Base-by-base conservation (phyloP, 345 rosid species). In the Eucalyptus victrix region DNA sequence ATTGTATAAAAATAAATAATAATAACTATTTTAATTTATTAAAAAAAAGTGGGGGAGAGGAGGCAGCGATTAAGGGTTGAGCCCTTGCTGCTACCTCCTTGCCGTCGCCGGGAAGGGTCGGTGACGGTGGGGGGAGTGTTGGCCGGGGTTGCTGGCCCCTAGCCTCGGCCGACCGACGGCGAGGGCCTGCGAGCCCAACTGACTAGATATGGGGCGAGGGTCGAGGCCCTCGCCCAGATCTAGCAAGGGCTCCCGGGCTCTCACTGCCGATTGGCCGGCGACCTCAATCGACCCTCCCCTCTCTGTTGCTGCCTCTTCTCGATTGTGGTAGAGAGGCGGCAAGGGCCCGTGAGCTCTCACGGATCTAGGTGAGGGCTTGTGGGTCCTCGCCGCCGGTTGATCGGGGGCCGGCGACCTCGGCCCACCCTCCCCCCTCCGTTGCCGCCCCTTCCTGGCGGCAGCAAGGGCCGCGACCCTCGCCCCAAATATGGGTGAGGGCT, bases 211-310 rank as follows among this genome's bases (percentile, higher is more conserved):
- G 49, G 49, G 49, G 14, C 13, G 4, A 47, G 49, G 49, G 49
- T 45, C 12, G 2, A 1, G 47, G 11, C 47, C 11, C 12, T 45
- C 12, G 47, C 47, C 47, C 11, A 9, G 47, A 45, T 45, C 10
- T 3, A 3, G 47, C 10, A 1, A 45, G 49, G 49, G 49, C 49
- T 47, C 0, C 1, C 0, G 49, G 49, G 49, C 49, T 0, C 49
- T 11, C 49, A 1, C 4, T 1, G 1, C 2, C 5, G 49, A 1
- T 47, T 0, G 3, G 1, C 12, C 3, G 13, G 49, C n/a, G n/a
- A n/a, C n/a, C n/a, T n/a, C n/a, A n/a, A n/a, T n/a, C 13, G 50
- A 49, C 15, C 50, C 50, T 49, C 50, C 49, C 15, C 50, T 49
- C 49, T 47, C 5, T 0, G 15, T 49, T 1, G 2, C 0, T 4